phyloP scores from a whole-genome alignment of 2,329 filamentous ascomycete species.

The Neobulgaria alba region DNA sequence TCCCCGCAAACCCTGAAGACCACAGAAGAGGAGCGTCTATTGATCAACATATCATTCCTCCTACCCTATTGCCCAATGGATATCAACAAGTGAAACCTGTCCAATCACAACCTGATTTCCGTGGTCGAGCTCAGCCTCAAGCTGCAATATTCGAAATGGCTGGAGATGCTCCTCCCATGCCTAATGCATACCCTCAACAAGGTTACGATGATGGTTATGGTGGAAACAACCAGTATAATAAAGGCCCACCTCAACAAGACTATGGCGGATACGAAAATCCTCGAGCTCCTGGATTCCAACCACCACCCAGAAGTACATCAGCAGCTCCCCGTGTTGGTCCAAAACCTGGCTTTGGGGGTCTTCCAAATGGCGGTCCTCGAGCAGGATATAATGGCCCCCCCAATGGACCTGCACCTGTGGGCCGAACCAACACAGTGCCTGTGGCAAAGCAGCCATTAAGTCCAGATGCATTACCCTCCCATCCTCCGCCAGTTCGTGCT shows the following conservation, averaged over 20 bases:
- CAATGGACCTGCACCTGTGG: slow-evolving; percentile 18
- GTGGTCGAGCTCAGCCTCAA: slow-evolving; percentile 42
- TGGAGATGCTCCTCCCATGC: slow-evolving; percentile 49
- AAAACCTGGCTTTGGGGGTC: slow-evolving; percentile 11
- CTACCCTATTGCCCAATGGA: slow-evolving; percentile 32
- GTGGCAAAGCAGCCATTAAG: slow-evolving; percentile 4
- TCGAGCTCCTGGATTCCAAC: slow-evolving; percentile 16
- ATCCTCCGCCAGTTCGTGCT: slow-evolving; percentile 54
- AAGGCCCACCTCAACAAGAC: slow-evolving; percentile 14
- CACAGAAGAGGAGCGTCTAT: slow-evolving; percentile 22
- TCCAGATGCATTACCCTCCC: slow-evolving; percentile 42
- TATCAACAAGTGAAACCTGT: slow-evolving; percentile 44
- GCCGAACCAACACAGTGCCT: slow-evolving; percentile 3
- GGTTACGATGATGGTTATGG: slow-evolving; percentile 22
- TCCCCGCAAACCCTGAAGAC: slow-evolving; percentile 7
- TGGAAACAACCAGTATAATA: slow-evolving; percentile 18
- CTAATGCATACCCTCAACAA: slow-evolving; percentile 30
- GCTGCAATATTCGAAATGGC: slow-evolving; percentile 69
- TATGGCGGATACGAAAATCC: slow-evolving; percentile 16
- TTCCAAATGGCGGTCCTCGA: slow-evolving; percentile 14
- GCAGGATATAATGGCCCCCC: slow-evolving; percentile 14
- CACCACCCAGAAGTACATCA: slow-evolving; percentile 23
- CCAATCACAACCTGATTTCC: slow-evolving; percentile 59
- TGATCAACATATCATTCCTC: slow-evolving; percentile 24
- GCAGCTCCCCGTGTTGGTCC: slow-evolving; percentile 12